A percentile compares a stretch with the other conserved stretches of the same genome.
Conservation (phyloP, 257 asterid genomes). For the Solanum verrucosum region DNA sequence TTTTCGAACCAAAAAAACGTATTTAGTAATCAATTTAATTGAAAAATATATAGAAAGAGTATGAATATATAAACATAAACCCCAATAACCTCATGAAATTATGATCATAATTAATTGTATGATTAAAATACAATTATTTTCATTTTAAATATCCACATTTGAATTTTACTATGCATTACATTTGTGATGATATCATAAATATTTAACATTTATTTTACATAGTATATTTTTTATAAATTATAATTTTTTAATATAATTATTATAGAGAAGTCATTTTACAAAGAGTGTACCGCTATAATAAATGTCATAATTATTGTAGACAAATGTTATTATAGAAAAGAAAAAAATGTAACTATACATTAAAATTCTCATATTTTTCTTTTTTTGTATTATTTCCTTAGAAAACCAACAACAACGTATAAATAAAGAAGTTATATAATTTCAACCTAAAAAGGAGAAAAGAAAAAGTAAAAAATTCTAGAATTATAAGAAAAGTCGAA, state of each 20-base stretch:
- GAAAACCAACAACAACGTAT: not conserved
- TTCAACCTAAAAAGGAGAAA: not conserved
- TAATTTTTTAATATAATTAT: too few species aligned
- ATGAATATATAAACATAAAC: not conserved
- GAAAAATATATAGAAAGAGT: too few species aligned
- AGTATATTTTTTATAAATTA: too few species aligned
- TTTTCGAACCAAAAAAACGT: not conserved
- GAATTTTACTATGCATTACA: too few species aligned
- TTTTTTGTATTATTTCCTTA: not conserved
- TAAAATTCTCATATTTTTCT: not conserved
- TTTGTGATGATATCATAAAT: not conserved
- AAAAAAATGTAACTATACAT: not conserved
- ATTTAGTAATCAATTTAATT: too few species aligned
- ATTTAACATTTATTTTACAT: too few species aligned
- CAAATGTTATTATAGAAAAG: not conserved
- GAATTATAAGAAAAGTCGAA: not conserved
- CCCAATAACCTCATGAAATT: not conserved
- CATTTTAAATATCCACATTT: too few species aligned
- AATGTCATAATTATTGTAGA: not conserved
- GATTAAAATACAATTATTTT: too few species aligned
- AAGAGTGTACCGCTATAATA: not conserved
- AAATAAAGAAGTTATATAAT: not conserved
- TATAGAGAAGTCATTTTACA: too few species aligned
- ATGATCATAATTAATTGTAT: not conserved
- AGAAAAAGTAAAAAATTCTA: not conserved